These are phyloP conservation scores for Camellia granthamiana DNA, from an alignment of 148 eudicot species.

Conservation along the genomic window DNA sequence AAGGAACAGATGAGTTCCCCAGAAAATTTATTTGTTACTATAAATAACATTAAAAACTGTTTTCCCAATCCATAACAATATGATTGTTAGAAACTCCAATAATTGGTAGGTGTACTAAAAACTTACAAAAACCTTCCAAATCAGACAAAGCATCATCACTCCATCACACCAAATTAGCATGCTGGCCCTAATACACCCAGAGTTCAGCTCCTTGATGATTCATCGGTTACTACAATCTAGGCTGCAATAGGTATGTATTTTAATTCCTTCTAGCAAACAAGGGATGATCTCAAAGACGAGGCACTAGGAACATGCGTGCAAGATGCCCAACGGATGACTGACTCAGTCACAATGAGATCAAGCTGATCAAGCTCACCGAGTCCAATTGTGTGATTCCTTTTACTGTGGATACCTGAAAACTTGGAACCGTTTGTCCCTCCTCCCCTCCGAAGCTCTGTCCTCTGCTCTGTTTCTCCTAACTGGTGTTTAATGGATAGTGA, in stretches of 20 bases:
- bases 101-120: not conserved
- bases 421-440: constrained; percentile 27
- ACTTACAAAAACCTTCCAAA: not conserved
- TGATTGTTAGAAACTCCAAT: not conserved
- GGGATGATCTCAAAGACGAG: constrained; percentile 58
- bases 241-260: not conserved
- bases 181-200: not conserved
- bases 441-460: constrained; percentile 27
- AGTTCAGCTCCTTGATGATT: constrained; percentile 9
- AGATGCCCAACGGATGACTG: constrained; percentile 74
- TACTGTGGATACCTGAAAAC: constrained; percentile 41
- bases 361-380: constrained; percentile 61
- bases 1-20: no score
- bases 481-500: constrained; percentile 22
- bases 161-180: not conserved
- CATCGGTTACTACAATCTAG: not conserved
- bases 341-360: constrained; percentile 52
- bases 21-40: no score
- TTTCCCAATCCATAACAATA: no score
- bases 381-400: constrained; percentile 65
- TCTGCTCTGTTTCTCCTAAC: constrained; percentile 33
- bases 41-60: no score
- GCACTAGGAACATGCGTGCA: constrained; percentile 60
- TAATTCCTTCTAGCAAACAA: constrained; percentile 51
- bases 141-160: constrained; percentile 16